phyloP scores from a whole-genome alignment of 2,329 filamentous ascomycete species.

The Capronia epimyces region DNA sequence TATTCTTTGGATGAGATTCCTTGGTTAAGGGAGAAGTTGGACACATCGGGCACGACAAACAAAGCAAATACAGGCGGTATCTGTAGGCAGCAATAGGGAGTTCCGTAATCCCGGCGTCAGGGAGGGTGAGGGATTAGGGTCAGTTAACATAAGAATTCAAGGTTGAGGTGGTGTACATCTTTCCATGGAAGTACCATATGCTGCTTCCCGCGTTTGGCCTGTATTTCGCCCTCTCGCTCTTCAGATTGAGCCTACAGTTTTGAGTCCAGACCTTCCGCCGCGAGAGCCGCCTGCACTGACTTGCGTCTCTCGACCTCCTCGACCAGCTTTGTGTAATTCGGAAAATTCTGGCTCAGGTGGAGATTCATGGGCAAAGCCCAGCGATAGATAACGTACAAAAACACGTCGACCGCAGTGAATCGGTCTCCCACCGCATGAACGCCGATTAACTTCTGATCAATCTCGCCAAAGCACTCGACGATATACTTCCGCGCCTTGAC shows the following conservation, averaged over 20 bases:
- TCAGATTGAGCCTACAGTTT: too few species aligned
- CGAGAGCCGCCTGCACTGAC: slow-evolving; percentile 1
- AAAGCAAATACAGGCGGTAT: neutral
- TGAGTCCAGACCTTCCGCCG: neutral
- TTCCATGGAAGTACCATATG: too few species aligned
- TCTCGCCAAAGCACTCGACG: slow-evolving; percentile 26
- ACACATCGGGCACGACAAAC: neutral
- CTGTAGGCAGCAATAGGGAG: neutral
- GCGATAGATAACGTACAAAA: slow-evolving; percentile 34
- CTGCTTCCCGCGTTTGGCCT: too few species aligned
- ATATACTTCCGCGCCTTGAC: slow-evolving; percentile 27
- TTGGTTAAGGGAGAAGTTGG: slow-evolving; percentile 32
- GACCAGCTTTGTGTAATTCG: slow-evolving; percentile 13
- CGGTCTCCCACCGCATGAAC: slow-evolving; percentile 30
- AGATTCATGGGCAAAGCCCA: slow-evolving; percentile 27
- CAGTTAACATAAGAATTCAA: too few species aligned
- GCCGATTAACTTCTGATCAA: slow-evolving; percentile 29
- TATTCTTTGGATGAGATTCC: slow-evolving; percentile 40
- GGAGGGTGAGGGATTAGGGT: neutral
- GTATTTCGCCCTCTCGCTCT: too few species aligned
- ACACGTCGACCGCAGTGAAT: slow-evolving; percentile 36
- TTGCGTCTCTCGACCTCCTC: slow-evolving; percentile 8
- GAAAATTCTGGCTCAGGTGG: slow-evolving; percentile 8
- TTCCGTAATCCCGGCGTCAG: too few species aligned
- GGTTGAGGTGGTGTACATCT: too few species aligned